Base-by-base conservation (phyloP, 441 rosid genomes). In the Euphorbia corollata region DNA sequence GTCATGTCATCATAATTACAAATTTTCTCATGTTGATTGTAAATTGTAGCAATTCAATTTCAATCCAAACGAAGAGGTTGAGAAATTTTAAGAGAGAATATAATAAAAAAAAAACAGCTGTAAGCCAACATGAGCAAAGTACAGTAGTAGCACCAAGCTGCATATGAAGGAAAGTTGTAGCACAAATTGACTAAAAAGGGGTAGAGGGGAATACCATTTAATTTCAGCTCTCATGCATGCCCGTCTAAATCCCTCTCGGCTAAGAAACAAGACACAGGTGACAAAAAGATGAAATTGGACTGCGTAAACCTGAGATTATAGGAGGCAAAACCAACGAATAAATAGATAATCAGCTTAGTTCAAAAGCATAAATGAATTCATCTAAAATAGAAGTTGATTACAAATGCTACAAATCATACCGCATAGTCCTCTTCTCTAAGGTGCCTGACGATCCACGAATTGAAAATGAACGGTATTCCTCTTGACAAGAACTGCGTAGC, bases 241-340 rank as follows among this genome's bases (percentile, higher is more conserved):
- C 19, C 97, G 89, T n/a, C 97, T 88, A 74, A 91, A 91, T 57
- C 97, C 97, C 77, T 94, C 97, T 48, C 97, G 88, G 72, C 99
- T 91, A 38, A 94, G 91, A 77, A 91, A 91, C 84, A 93, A 75
- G 30, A 91, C 80, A 55, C 96, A 89, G 22, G 97, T 86, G 68
- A 89, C 92, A 73, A 94, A 88, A 27, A 93, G 90, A 77, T 93
- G 96, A 77, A 93, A 93, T 71, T 93, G 96, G 41, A 91, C 88
- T 0, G 97, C 97, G 6, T 83, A 91, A 2, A 93, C 74, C 97
- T 93, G 85, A 78, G 79, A 67, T 59, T 13, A 3, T 63, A 11
- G n/a, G 32, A 16, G n/a, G 65, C 41, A 55, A 41, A 55, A 64
- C 13, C 19, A 48, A 63, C n/a, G 1, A 18, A 59, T n/a, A n/a